Percentiles rank a stretch among this genome's conserved stretches.
Conservation (phyloP, 2,329 filamentous ascomycete genomes). For the Aureobasidium sp. region DNA sequence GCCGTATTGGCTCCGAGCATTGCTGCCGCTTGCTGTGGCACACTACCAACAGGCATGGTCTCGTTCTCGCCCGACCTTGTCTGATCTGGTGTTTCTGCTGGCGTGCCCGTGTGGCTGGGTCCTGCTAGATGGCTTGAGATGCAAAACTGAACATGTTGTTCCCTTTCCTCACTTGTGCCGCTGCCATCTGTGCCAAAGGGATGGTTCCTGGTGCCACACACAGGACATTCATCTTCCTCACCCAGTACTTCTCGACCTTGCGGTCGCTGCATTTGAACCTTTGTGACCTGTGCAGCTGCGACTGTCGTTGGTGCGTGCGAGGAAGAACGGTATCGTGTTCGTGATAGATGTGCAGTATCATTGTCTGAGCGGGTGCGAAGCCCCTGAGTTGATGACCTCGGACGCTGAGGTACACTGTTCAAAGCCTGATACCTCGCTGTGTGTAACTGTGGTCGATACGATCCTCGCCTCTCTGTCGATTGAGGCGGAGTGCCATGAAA, state of each 20-base stretch:
- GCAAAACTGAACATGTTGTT: conserved; percentile 23
- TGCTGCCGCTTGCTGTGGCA: neutral
- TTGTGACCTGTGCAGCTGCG: neutral
- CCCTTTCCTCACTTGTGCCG: conserved; percentile 12
- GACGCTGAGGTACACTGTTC: conserved; percentile 8
- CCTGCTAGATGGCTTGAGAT: conserved; percentile 23
- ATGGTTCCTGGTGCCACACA: conserved; percentile 62
- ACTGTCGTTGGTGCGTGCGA: neutral
- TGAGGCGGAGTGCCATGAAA: neutral
- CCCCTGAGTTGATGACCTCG: neutral
- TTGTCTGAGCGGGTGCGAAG: conserved; percentile 9
- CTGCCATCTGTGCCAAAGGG: conserved; percentile 33
- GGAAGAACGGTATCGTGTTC: conserved; percentile 5
- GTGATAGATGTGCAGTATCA: neutral
- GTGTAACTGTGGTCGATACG: conserved; percentile 7
- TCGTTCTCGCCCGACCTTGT: neutral
- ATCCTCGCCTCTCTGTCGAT: neutral
- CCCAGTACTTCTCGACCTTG: neutral
- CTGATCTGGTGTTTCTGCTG: neutral
- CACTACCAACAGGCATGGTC: neutral
- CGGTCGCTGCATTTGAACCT: neutral
- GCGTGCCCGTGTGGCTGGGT: conserved; percentile 11
- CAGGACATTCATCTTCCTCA: conserved; percentile 73
- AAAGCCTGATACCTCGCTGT: conserved; percentile 12
- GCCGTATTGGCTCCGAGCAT: conserved; percentile 12